Evolutionary conservation across 768 basidiomycete species (phyloP).

Genomic region (Lactarius psammicola): DNA sequence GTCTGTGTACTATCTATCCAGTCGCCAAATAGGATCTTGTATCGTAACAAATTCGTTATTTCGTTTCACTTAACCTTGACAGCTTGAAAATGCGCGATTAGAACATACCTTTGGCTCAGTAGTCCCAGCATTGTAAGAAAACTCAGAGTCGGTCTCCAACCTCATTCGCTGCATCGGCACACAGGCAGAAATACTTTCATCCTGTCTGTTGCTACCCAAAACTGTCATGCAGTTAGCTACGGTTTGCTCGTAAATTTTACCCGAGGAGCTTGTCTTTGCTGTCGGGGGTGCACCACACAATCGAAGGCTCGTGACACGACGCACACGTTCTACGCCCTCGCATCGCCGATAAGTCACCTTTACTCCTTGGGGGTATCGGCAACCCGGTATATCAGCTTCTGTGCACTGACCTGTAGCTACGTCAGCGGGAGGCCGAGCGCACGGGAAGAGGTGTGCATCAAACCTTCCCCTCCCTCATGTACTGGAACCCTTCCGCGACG

Average conservation of each 20-base stretch:
- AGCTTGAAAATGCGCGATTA: background rate
- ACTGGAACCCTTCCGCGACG: constrained; percentile 20
- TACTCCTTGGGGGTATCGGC: constrained; percentile 21
- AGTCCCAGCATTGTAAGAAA: background rate
- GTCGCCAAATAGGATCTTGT: too few species aligned
- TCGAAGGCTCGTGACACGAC: background rate
- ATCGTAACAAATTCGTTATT: too few species aligned
- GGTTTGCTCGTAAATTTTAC: background rate
- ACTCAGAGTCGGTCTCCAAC: background rate
- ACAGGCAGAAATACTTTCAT: background rate
- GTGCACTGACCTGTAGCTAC: constrained; percentile 16
- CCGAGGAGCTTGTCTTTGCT: background rate
- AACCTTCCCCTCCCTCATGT: constrained; percentile 27
- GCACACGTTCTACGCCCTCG: background rate
- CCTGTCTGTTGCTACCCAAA: background rate
- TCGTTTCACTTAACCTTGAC: background rate
- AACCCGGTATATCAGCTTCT: constrained; percentile 24
- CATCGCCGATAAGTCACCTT: background rate
- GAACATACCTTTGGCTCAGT: background rate
- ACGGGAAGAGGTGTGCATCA: background rate
- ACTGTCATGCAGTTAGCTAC: background rate
- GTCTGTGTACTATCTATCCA: too few species aligned
- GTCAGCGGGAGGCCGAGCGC: background rate
- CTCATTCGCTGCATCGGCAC: background rate
- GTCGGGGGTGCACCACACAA: background rate